Percentiles rank a stretch among this genome's conserved stretches.
Conservation (phyloP, 176 grass and related monocot species). For the Typha latifolia region DNA sequence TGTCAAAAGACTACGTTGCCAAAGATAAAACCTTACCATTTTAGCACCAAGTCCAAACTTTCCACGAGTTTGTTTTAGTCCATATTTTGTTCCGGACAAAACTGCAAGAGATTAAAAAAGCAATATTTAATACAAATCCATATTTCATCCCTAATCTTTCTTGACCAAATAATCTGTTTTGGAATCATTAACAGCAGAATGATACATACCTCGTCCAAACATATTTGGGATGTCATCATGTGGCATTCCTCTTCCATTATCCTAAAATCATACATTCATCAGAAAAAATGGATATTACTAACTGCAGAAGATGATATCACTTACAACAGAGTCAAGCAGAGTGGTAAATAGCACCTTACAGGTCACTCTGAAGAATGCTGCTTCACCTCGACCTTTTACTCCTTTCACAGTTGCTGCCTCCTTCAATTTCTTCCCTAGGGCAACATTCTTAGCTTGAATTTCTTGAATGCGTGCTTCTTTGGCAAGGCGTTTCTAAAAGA, state of each 20-base stretch:
- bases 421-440: constrained; percentile 81
- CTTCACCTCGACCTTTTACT: constrained; percentile 67
- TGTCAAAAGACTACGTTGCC: neutral
- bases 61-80: constrained; percentile 94
- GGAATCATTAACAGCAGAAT: neutral
- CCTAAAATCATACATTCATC: constrained; percentile 28
- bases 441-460: constrained; percentile 68
- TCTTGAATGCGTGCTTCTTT: constrained; percentile 93
- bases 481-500: constrained; percentile 67
- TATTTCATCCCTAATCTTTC: neutral
- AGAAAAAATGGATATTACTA: neutral
- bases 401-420: constrained; percentile 44
- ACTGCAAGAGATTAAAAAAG: constrained; percentile 48
- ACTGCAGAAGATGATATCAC: constrained; percentile 10
- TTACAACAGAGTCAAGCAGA: neutral
- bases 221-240: constrained; percentile 99
- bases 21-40: constrained; percentile 47
- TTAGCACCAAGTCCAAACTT: constrained; percentile 99
- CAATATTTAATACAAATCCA: neutral
- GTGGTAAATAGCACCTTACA: constrained; percentile 67
- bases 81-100: constrained; percentile 96
- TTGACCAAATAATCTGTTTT: neutral
- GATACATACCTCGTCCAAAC: constrained; percentile 78
- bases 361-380: constrained; percentile 84
- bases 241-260: constrained; percentile 95